Conservation (phyloP, 2,329 filamentous ascomycete genomes). For the Thielaviopsis euricoi region DNA sequence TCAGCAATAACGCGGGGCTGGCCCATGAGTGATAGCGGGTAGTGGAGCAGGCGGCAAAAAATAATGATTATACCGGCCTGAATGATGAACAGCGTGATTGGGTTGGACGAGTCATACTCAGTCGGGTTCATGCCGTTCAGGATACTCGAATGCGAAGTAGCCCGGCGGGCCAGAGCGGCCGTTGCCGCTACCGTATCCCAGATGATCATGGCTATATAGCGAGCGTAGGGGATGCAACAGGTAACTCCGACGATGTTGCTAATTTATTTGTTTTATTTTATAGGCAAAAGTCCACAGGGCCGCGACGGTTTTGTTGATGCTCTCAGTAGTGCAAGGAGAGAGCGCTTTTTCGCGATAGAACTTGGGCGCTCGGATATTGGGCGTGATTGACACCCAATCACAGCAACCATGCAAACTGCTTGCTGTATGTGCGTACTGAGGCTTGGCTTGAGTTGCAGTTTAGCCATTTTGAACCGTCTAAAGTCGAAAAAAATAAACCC, state of each 20-base stretch:
- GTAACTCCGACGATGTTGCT: no score
- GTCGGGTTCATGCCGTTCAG: slow-evolving; percentile 56
- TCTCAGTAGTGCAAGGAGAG: no score
- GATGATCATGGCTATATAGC: slow-evolving; percentile 15
- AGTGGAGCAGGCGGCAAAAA: slow-evolving; percentile 43
- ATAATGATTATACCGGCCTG: slow-evolving; percentile 37
- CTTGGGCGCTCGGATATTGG: background rate
- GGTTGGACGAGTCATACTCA: slow-evolving; percentile 51
- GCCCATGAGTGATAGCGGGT: slow-evolving; percentile 57
- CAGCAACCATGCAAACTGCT: background rate
- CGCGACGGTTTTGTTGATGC: no score
- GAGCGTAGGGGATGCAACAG: background rate
- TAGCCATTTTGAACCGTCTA: no score
- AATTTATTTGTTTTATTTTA: background rate
- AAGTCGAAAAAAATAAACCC: no score
- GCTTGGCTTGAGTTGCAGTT: background rate
- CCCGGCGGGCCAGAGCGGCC: slow-evolving; percentile 14
- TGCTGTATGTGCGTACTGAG: background rate
- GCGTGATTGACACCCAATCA: background rate
- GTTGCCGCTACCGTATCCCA: slow-evolving; percentile 18
- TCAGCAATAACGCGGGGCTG: slow-evolving; percentile 75
- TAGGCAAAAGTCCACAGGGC: no score
- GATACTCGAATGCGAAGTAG: slow-evolving; percentile 39
- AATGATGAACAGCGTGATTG: slow-evolving; percentile 61
- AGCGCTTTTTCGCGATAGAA: background rate